These are phyloP conservation scores for Polytrichum formosum DNA, from an alignment of 225 moss, liverwort and hornwort genomes.

Conservation along the genomic window DNA sequence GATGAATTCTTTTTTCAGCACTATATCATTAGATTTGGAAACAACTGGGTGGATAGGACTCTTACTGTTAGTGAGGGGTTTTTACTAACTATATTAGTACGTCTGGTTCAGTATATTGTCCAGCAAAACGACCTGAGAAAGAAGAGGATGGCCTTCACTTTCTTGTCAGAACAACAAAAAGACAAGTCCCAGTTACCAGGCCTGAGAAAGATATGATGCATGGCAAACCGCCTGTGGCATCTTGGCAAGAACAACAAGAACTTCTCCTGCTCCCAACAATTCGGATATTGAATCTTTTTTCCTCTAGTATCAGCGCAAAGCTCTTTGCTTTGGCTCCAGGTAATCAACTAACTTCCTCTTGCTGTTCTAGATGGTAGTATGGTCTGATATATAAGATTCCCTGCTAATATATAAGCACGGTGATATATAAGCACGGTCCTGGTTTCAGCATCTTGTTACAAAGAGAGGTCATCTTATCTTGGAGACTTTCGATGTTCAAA, in stretches of 20 bases:
- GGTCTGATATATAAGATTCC: too few species aligned
- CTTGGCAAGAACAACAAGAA: slow-evolving; percentile 97
- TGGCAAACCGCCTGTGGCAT: slow-evolving; percentile 51
- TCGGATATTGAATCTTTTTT: slow-evolving; percentile 74
- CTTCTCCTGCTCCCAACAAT: slow-evolving; percentile 85
- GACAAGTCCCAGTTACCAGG: slow-evolving; percentile 67
- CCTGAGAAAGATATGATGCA: slow-evolving; percentile 35
- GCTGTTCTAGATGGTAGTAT: background rate
- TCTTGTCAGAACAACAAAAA: slow-evolving; percentile 72
- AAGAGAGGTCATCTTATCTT: too few species aligned
- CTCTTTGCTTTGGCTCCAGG: slow-evolving; percentile 61
- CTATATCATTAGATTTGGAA: too few species aligned
- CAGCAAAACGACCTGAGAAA: slow-evolving; percentile 31
- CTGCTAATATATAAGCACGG: too few species aligned
- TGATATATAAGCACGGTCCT: too few species aligned
- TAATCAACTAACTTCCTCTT: slow-evolving; percentile 13
- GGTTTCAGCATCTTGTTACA: too few species aligned
- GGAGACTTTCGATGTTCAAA: too few species aligned
- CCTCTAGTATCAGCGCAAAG: slow-evolving; percentile 59
- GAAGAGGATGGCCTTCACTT: slow-evolving; percentile 60
- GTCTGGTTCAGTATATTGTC: slow-evolving; percentile 51
- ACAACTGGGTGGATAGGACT: too few species aligned
- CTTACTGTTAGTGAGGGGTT: too few species aligned
- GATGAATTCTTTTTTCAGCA: too few species aligned
- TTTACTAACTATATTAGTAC: too few species aligned